Evolutionary conservation across 2,329 filamentous ascomycete species (phyloP), one percentile per base, ranked within the genome.

Genomic region (Clarireedia paspali): DNA sequence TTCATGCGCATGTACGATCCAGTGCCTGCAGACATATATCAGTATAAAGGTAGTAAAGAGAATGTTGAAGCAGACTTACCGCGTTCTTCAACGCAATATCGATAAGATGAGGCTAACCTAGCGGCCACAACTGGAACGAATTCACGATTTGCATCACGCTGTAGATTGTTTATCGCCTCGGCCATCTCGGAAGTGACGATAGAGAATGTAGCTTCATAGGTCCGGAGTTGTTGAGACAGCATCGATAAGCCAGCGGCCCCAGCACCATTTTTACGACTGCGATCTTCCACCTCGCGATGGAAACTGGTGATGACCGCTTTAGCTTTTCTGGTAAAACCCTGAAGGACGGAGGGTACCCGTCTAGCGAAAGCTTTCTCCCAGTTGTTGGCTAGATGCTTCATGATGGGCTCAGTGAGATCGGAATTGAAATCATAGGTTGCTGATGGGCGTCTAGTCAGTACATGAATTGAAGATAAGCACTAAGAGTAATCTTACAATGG

Each of bases 1-100:
- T 81, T 83, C 77, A 84, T 84, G 2, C 79, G 73, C 38, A 56
- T 67, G 63, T 70, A 82, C 10, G 65, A 70, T 2, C 81, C 80
- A 0, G 39, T 4, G 4, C 76, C 73, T 70, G 17, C 7, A 47
- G 6, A 30, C 15, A 12, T 1, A 46, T n/a, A 38, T 53, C 27
- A 53, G 30, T 14, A 27, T 62, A 48, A 50, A 30, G n/a, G n/a
- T 17, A 44, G n/a, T 44, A 7, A 6, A 12, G 5, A 9, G 6
- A 20, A 45, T 15, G 17, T 23, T 12, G 26, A n/a, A 34, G 24
- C 20, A 34, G 20, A 39, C 65, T 59, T 60, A 64, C 75, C 78
- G n/a, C 42, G 40, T 62, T 82, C 77, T 0, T 66, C 60, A 4
- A 66, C 59, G 62, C 78, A 82, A 0, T 47, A 50, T 0, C 70